These are phyloP conservation scores for Musa beccarii DNA, from an alignment of 176 grass and related monocot genomes.

Conservation along the genomic window DNA sequence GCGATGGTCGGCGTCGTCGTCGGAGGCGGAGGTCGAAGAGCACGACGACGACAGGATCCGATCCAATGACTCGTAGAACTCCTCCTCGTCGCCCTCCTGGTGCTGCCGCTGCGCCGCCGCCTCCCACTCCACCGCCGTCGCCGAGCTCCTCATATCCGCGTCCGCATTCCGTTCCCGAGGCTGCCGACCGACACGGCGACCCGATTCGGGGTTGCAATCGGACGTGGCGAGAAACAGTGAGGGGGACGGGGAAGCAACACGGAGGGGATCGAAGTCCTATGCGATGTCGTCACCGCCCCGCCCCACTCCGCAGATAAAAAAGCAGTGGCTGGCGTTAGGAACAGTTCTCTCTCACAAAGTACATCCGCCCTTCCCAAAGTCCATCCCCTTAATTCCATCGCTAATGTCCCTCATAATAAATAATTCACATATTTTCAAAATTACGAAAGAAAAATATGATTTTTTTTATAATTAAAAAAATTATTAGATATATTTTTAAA, in stretches of 20 bases:
- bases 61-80: conserved; percentile 98
- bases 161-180: neutral
- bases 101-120: neutral
- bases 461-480: too few relatives aligned
- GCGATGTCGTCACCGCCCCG: conserved; percentile 1
- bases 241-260: neutral
- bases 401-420: too few relatives aligned
- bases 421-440: too few relatives aligned
- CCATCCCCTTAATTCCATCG: too few relatives aligned
- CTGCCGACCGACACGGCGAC: conserved; percentile 7
- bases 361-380: too few relatives aligned
- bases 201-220: neutral
- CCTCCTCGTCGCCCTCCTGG: conserved; percentile 32
- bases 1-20: conserved; percentile 49
- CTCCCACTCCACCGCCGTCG: neutral
- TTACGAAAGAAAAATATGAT: too few relatives aligned
- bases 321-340: neutral
- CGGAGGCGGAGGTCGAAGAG: conserved; percentile 93
- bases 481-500: too few relatives aligned
- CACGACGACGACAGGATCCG: conserved; percentile 92
- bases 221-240: neutral
- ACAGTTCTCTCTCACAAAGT: neutral
- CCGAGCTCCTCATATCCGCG: neutral
- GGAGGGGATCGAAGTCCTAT: neutral
- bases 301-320: neutral